phyloP scores from a whole-genome alignment of 257 asterid species.

The Lycium barbarum region DNA sequence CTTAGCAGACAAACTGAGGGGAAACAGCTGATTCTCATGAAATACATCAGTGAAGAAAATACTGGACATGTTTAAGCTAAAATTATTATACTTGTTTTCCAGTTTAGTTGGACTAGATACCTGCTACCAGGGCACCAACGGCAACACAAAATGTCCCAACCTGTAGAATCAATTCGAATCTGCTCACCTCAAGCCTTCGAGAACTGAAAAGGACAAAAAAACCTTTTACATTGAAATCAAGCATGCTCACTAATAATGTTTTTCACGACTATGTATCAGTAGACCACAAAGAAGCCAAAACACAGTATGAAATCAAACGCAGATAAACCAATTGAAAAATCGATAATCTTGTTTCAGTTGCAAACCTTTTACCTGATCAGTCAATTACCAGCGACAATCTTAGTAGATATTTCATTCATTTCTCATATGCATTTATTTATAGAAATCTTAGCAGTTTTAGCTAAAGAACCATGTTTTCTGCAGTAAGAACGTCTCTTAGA shows the following conservation, averaged over 20 bases:
- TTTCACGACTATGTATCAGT: not conserved
- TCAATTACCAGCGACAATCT: not conserved
- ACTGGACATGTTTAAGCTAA: not conserved
- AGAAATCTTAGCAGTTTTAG: conserved; percentile 10
- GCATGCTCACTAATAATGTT: not conserved
- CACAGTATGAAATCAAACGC: not conserved
- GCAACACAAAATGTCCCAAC: conserved; percentile 91
- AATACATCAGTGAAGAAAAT: not conserved
- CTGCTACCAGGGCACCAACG: conserved; percentile 92
- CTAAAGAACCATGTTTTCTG: conserved; percentile 11
- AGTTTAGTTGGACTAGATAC: conserved; percentile 45
- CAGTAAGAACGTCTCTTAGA: not conserved
- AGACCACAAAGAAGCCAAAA: conserved; percentile 15
- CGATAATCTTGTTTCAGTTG: not conserved
- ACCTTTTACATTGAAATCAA: not conserved
- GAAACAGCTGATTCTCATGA: not conserved
- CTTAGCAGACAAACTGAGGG: conserved; percentile 8
- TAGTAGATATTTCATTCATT: not conserved
- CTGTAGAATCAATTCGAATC: conserved; percentile 96
- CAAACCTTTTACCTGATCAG: conserved; percentile 8
- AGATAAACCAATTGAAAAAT: not conserved
- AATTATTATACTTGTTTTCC: not conserved
- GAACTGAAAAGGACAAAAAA: conserved; percentile 62
- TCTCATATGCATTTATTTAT: not conserved
- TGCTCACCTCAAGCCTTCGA: conserved; percentile 97